Conservation (phyloP, 75 land plant species). For the Ceratopteris richardii region DNA sequence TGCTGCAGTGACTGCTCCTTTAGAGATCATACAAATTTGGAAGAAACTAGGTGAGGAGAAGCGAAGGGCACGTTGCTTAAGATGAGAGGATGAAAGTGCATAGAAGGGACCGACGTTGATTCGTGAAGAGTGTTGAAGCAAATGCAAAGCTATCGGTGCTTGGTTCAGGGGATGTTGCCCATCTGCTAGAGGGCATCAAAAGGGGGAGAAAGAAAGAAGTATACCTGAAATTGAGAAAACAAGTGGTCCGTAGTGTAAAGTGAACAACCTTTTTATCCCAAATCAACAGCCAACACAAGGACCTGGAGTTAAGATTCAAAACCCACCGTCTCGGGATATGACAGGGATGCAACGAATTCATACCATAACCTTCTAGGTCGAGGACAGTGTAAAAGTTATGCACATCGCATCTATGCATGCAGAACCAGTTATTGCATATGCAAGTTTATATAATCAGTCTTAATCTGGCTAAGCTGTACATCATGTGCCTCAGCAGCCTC, state of each 20-base stretch:
- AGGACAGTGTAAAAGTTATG: conserved; percentile 54
- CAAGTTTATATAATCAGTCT: conserved; percentile 55
- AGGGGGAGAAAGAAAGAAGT: too few relatives aligned
- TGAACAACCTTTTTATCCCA: conserved; percentile 56
- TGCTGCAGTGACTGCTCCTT: too few relatives aligned
- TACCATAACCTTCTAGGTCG: conserved; percentile 66
- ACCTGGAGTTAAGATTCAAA: conserved; percentile 65
- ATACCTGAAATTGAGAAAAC: conserved; percentile 64
- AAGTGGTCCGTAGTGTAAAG: conserved; percentile 60
- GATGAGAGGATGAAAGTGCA: too few relatives aligned
- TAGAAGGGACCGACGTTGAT: too few relatives aligned
- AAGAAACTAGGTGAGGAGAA: too few relatives aligned
- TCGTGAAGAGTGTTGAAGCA: too few relatives aligned
- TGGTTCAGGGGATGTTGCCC: too few relatives aligned
- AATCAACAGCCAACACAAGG: conserved; percentile 69
- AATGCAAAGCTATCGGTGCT: too few relatives aligned
- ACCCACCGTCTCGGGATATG: conserved; percentile 41
- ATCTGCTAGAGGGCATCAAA: too few relatives aligned
- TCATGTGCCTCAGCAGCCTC: conserved; percentile 78
- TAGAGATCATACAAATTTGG: too few relatives aligned
- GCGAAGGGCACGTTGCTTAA: too few relatives aligned
- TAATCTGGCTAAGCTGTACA: conserved; percentile 53
- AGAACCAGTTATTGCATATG: conserved; percentile 31
- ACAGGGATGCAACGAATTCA: conserved; percentile 48
- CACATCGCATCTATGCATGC: conserved; percentile 69